Percentiles rank a stretch among this genome's conserved stretches.
Evolutionary conservation across 78 protist species (phyloP).

Genomic region (Planoprotostelium fungivorum): DNA sequence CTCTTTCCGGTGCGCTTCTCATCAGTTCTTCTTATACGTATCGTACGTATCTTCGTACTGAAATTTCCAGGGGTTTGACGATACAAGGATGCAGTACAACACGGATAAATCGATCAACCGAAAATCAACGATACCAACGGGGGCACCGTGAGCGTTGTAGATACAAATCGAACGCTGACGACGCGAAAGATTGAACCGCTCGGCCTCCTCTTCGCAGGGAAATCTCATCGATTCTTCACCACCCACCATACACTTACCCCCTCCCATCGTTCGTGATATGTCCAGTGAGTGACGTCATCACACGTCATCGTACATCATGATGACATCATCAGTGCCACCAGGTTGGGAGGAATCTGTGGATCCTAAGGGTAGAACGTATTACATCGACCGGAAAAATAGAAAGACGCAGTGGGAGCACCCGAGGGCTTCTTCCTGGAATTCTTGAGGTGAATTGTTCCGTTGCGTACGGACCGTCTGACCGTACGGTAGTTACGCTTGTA

Average conservation of each 20-base stretch:
- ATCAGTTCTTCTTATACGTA: too few relatives aligned
- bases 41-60: not conserved
- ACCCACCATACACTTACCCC: not conserved
- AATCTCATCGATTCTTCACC: too few relatives aligned
- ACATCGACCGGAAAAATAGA: not conserved
- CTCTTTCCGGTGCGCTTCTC: not conserved
- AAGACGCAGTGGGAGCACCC: not conserved
- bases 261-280: not conserved
- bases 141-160: too few relatives aligned
- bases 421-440: not conserved
- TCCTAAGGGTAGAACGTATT: not conserved
- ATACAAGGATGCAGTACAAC: not conserved
- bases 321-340: not conserved
- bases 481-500: too few relatives aligned
- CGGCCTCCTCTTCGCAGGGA: too few relatives aligned
- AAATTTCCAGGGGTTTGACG: not conserved
- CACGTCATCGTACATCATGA: not conserved
- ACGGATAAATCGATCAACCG: not conserved
- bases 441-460: too few relatives aligned
- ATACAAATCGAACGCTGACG: too few relatives aligned
- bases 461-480: too few relatives aligned
- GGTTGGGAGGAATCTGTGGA: not conserved
- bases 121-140: too few relatives aligned
- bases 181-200: too few relatives aligned
- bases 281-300: not conserved